Conservation (phyloP, 2,329 filamentous ascomycete species). For the Metarhizium brunneum region DNA sequence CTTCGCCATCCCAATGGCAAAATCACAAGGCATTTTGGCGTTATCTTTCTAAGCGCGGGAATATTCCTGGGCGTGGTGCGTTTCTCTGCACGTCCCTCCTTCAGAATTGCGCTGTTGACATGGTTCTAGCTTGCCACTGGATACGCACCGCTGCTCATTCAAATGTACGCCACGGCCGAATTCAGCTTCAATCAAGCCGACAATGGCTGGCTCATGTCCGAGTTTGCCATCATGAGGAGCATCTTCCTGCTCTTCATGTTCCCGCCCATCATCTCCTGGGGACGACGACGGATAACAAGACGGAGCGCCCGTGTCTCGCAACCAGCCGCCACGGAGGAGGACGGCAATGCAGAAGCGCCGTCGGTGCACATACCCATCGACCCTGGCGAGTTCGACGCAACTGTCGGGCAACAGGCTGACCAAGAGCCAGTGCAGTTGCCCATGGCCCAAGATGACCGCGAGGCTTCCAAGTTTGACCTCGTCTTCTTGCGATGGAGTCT, state of each 20-base stretch:
- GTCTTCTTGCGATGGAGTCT: slow-evolving; percentile 58
- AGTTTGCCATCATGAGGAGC: slow-evolving; percentile 44
- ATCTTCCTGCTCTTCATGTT: slow-evolving; percentile 47
- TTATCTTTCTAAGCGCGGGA: slow-evolving; percentile 53
- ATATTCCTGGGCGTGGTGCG: slow-evolving; percentile 56
- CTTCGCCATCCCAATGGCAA: slow-evolving; percentile 42
- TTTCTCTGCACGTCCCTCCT: slow-evolving; percentile 4
- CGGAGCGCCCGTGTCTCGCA: background rate
- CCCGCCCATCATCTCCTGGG: slow-evolving; percentile 40
- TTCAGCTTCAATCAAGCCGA: slow-evolving; percentile 46
- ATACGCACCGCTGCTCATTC: slow-evolving; percentile 53
- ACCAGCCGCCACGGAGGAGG: slow-evolving; percentile 2
- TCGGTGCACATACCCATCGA: slow-evolving; percentile 21
- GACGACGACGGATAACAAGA: slow-evolving; percentile 17
- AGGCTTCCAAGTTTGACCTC: slow-evolving; percentile 53
- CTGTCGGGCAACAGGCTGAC: slow-evolving; percentile 29
- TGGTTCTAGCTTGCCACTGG: slow-evolving; percentile 48
- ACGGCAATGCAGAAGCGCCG: slow-evolving; percentile 4
- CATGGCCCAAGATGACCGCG: slow-evolving; percentile 25
- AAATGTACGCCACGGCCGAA: slow-evolving; percentile 47
- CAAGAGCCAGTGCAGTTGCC: slow-evolving; percentile 32
- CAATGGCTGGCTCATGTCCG: slow-evolving; percentile 48
- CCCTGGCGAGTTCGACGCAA: slow-evolving; percentile 32
- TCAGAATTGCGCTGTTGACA: too few species aligned
- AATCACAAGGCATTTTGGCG: slow-evolving; percentile 46